Base-by-base conservation (phyloP, 2,329 filamentous ascomycete genomes). In the Fusarium duplospermum region DNA sequence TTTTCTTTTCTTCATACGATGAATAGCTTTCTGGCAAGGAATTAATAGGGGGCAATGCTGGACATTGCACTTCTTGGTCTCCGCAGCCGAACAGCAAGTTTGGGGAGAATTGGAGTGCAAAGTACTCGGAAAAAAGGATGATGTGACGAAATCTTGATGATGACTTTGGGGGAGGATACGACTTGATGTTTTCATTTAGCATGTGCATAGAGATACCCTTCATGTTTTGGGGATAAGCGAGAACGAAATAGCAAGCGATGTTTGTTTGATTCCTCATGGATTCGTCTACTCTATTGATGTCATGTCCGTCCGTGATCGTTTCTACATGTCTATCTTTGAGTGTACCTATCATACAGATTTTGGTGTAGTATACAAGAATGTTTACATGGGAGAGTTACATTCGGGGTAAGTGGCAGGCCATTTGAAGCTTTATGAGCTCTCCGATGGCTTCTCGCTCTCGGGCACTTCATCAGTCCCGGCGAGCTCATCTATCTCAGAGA, bases 181-280 rank as follows among this genome's bases (percentile, higher is more conserved):
- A 77, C 64, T 74, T 75, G 58, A 73, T 71, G 42, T 73, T 60
- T 60, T 66, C 27, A 50, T 27, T 65, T 50, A 73, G 71, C 76
- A 78, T 78, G 77, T 78, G 75, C 72, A 80, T 80, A 80, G 76
- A 80, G 79, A 80, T 80, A 80, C 79, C 79, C 79, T 71, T 75
- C 62, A 72, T 78, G 66, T 69, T 77, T 72, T 74, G 74, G 69
- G 71, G 73, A 70, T 66, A 40, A 73, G 76, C 68, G 73, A 77
- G 70, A 77, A 66, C 74, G 71, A 79, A 42, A 77, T 79, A 78
- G 76, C 75, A 80, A 80, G 79, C 76, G 76, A 61, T 42, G 38
- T 42, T 42, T 71, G 76, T 74, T 71, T 78, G 75, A 76, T 67
- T 79, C 59, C 75, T 78, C 50, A 66, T 66, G 63, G 54, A 74